phyloP scores from a whole-genome alignment of 345 rosid genomes.

The Syzygium aromaticum region DNA sequence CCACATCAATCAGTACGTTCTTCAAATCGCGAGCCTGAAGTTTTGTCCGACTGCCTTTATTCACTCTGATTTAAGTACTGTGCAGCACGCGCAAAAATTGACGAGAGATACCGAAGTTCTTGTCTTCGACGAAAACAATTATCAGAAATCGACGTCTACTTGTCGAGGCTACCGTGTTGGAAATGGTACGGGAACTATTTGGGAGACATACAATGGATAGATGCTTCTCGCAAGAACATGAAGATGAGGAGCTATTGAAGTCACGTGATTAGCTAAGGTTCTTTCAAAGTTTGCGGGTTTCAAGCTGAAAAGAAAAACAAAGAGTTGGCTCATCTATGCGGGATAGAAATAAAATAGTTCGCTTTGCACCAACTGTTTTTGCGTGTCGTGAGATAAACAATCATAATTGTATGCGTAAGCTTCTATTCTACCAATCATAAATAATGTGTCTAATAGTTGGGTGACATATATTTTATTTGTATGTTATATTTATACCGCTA shows the following conservation, averaged over 20 bases:
- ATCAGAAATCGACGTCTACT: not conserved
- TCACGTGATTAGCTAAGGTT: not conserved
- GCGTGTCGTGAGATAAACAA: not conserved
- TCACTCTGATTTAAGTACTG: too few species aligned
- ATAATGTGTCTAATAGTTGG: rapidly evolving
- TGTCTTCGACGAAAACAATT: not conserved
- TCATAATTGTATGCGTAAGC: not conserved
- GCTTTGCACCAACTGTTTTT: not conserved
- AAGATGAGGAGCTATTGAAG: not conserved
- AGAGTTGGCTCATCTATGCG: not conserved
- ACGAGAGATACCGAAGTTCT: not conserved
- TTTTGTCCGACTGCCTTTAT: too few species aligned
- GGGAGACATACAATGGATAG: not conserved
- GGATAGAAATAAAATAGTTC: not conserved
- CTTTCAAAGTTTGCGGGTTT: not conserved
- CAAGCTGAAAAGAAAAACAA: not conserved
- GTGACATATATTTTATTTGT: too few species aligned
- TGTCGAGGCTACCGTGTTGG: not conserved
- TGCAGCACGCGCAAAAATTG: too few species aligned
- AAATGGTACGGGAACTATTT: not conserved
- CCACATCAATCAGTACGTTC: too few species aligned
- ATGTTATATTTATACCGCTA: not conserved
- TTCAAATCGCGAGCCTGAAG: too few species aligned
- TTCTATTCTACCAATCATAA: not conserved
- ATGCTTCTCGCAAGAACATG: not conserved